phyloP scores from a whole-genome alignment of 1,284 basidiomycete genomes.

The Takashimella tepidaria region DNA sequence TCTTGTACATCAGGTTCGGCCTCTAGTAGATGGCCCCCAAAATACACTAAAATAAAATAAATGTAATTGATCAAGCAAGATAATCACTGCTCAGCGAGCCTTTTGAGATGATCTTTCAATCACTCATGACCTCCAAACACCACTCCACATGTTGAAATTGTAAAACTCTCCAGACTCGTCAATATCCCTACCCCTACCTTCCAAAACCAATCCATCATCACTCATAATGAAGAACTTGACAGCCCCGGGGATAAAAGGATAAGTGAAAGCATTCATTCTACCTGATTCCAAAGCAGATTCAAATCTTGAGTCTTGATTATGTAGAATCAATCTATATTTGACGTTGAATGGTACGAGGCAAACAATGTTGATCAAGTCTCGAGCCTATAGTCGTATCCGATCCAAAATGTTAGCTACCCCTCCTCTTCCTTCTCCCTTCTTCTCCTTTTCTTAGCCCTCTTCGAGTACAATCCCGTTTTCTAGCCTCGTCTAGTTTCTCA shows the following conservation, averaged over 20 bases:
- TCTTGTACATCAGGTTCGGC: no score
- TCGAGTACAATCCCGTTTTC: not conserved
- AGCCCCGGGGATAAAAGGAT: conserved; percentile 33
- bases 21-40: no score
- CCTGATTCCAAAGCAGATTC: conserved; percentile 13
- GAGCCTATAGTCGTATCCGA: conserved; percentile 25
- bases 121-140: conserved; percentile 29
- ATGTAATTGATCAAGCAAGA: no score
- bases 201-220: conserved; percentile 18
- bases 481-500: not conserved
- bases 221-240: conserved; percentile 30
- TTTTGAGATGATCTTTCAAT: no score
- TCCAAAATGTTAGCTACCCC: not conserved
- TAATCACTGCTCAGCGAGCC: no score
- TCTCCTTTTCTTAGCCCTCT: not conserved
- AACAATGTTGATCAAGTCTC: conserved; percentile 42
- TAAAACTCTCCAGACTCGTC: conserved; percentile 17
- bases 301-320: conserved; percentile 1
- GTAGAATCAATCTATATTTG: conserved; percentile 8
- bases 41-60: no score
- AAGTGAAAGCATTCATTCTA: conserved; percentile 19
- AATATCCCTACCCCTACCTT: conserved; percentile 29
- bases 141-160: conserved; percentile 48
- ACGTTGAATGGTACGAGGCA: conserved; percentile 17
- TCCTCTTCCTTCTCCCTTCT: not conserved